A percentile compares a stretch with the other conserved stretches of the same genome.
phyloP scores from a whole-genome alignment of 2,329 filamentous ascomycete species.

The Westerdykella aurantiaca region DNA sequence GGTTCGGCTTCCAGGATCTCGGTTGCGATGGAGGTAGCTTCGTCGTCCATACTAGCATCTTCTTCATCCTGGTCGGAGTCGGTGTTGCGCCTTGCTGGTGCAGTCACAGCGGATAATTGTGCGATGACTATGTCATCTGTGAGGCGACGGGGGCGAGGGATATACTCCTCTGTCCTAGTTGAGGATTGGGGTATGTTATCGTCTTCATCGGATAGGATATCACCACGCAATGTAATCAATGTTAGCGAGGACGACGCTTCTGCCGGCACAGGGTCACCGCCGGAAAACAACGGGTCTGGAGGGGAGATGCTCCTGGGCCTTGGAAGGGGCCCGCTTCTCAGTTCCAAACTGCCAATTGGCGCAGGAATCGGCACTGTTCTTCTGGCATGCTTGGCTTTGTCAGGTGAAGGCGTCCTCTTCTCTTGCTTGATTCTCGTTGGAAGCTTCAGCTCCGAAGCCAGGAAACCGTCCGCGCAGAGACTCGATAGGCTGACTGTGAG shows the following conservation, averaged over 20 bases:
- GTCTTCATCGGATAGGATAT: too few species aligned
- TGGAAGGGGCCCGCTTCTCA: not conserved
- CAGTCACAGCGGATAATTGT: conserved; percentile 4
- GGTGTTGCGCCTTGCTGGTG: conserved; percentile 2
- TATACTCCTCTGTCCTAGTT: not conserved
- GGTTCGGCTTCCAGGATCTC: too few species aligned
- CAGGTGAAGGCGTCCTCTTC: not conserved
- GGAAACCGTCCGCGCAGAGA: conserved; percentile 4
- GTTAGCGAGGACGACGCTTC: too few species aligned
- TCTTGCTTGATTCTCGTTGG: not conserved
- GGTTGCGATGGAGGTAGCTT: too few species aligned
- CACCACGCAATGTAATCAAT: too few species aligned
- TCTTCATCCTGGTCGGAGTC: conserved; percentile 1
- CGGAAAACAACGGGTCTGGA: too few species aligned
- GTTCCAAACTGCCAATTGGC: not conserved
- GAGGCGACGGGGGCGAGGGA: not conserved
- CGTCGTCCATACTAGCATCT: not conserved
- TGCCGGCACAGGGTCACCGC: too few species aligned
- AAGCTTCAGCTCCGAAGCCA: not conserved
- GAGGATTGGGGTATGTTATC: too few species aligned
- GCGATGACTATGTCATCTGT: not conserved
- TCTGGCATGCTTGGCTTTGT: not conserved
- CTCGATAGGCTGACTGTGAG: not conserved
- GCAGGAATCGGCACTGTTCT: not conserved
- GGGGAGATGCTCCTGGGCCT: not conserved